These are phyloP conservation scores for Amaranthus hypochondriacus DNA, from an alignment of 148 eudicot genomes.

Conservation along the genomic window DNA sequence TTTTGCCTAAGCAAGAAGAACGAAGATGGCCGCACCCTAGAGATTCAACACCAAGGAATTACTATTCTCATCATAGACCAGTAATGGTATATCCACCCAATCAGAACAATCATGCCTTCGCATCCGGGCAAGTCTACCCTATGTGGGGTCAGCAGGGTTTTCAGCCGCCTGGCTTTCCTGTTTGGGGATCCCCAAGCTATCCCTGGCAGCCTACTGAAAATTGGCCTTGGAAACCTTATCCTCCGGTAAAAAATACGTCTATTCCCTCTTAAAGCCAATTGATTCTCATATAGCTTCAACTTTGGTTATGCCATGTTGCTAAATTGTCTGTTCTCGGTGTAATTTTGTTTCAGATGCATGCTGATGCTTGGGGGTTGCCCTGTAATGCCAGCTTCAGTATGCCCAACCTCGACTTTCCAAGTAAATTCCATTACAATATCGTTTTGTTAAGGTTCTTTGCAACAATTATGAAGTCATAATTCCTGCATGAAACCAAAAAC, in stretches of 20 bases:
- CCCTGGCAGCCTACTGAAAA: constrained; percentile 38
- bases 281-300: not conserved
- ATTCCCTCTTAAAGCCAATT: not conserved
- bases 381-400: constrained; percentile 44
- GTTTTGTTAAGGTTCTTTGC: not conserved
- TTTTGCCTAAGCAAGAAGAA: constrained; percentile 66
- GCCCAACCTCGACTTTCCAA: constrained; percentile 32
- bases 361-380: constrained; percentile 94
- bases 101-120: constrained; percentile 34
- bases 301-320: not conserved
- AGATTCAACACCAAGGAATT: constrained; percentile 41
- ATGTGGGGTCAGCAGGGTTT: constrained; percentile 52
- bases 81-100: constrained; percentile 66
- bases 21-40: constrained; percentile 61
- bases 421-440: constrained; percentile 24
- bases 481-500: not conserved
- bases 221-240: constrained; percentile 25
- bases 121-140: constrained; percentile 48
- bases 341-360: constrained; percentile 48
- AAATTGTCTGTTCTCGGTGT: not conserved
- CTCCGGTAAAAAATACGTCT: constrained; percentile 36
- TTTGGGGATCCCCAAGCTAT: constrained; percentile 58
- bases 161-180: constrained; percentile 39
- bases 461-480: not conserved
- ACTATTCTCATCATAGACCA: constrained; percentile 42